These are phyloP conservation scores for Encephalitozoon cuniculi DNA, from an alignment of 371 early-diverging fungal genomes.

Conservation along the genomic window DNA sequence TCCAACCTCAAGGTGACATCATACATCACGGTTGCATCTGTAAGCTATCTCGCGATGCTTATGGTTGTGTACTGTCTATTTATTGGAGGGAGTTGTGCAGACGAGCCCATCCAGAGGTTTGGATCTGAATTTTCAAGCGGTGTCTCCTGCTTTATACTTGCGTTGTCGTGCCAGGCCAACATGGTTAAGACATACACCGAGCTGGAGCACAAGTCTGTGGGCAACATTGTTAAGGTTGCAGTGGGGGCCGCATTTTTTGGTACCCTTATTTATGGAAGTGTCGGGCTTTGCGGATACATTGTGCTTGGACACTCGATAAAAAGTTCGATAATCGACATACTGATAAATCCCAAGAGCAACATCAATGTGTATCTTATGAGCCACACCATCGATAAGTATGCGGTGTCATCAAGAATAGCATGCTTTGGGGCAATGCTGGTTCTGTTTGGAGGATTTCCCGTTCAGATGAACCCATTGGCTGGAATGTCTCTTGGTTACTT, in stretches of 20 bases:
- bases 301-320: slow-evolving; percentile 4
- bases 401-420: neutral
- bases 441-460: slow-evolving; percentile 20
- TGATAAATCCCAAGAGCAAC: neutral
- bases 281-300: slow-evolving; percentile 43
- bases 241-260: slow-evolving; percentile 11
- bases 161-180: slow-evolving; percentile 56
- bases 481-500: neutral
- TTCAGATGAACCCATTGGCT: slow-evolving; percentile 33
- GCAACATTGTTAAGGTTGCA: slow-evolving; percentile 36
- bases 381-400: neutral
- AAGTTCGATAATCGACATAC: slow-evolving; percentile 6
- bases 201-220: slow-evolving; percentile 29
- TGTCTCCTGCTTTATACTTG: slow-evolving; percentile 47
- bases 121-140: neutral
- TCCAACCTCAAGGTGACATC: slow-evolving; percentile 10
- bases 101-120: neutral
- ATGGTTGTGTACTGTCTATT: slow-evolving; percentile 5
- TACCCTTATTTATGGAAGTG: slow-evolving; percentile 38
- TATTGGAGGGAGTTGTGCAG: neutral
- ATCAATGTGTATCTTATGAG: neutral
- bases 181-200: slow-evolving; percentile 50
- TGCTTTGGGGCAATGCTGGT: slow-evolving; percentile 23
- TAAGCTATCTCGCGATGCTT: slow-evolving; percentile 17
- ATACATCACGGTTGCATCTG: slow-evolving; percentile 24